Percentiles rank a stretch among this genome's conserved stretches.
Evolutionary conservation across 1,139 yeast species (phyloP).

Genomic region (Nadsonia starkeyi-henricii): DNA sequence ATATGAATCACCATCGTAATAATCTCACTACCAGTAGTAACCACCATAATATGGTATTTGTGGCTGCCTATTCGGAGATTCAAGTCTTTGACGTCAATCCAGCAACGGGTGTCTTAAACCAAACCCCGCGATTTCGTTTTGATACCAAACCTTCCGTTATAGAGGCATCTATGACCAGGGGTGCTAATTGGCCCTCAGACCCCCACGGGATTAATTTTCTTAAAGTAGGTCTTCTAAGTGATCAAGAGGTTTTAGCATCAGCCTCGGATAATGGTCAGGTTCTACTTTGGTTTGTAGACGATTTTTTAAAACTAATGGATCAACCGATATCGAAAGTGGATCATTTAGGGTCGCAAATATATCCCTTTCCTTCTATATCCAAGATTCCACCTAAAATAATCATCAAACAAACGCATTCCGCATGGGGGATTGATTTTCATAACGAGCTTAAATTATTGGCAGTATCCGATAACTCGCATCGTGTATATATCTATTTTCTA

Average conservation of each 20-base stretch:
- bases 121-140: slow-evolving; percentile 8
- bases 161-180: slow-evolving; percentile 11
- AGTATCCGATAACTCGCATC: slow-evolving; percentile 45
- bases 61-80: slow-evolving; percentile 13
- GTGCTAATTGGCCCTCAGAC: slow-evolving; percentile 17
- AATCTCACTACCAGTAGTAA: slow-evolving; percentile 14
- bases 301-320: slow-evolving; percentile 4
- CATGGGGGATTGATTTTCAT: slow-evolving; percentile 50
- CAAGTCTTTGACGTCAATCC: slow-evolving; percentile 13
- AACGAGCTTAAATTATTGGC: slow-evolving; percentile 30
- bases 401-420: slow-evolving; percentile 33
- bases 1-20: slow-evolving; percentile 14
- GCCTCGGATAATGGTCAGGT: slow-evolving; percentile 48
- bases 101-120: slow-evolving; percentile 10
- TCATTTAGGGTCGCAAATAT: not conserved
- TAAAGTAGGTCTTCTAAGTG: slow-evolving; percentile 20
- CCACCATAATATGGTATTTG: slow-evolving; percentile 10
- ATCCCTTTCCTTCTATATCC: not conserved
- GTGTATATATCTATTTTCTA: slow-evolving; percentile 31
- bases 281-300: slow-evolving; percentile 30
- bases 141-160: slow-evolving; percentile 13
- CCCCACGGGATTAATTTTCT: slow-evolving; percentile 47
- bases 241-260: slow-evolving; percentile 28
- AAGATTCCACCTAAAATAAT: slow-evolving; percentile 3
- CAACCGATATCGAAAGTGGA: not conserved